Percentiles rank a stretch among this genome's conserved stretches.
These are phyloP conservation scores for Dorcoceras hygrometricum DNA, from an alignment of 257 asterid species.

Conservation along the genomic window DNA sequence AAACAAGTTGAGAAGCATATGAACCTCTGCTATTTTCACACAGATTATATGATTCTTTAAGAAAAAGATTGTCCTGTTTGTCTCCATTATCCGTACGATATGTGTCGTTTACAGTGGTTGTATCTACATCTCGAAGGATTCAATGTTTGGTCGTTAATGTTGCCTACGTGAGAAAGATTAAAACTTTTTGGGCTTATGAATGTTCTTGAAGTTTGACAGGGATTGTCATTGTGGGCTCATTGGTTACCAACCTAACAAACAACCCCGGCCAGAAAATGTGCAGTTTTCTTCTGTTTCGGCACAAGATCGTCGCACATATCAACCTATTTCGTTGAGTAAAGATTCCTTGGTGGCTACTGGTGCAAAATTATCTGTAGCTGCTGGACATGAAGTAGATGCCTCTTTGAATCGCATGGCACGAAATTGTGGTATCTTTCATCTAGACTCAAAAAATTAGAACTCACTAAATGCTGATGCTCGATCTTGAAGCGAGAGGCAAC, in stretches of 20 bases:
- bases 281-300: slow-evolving; percentile 30
- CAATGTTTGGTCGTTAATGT: neutral
- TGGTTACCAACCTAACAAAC: slow-evolving; percentile 56
- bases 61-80: slow-evolving; percentile 5
- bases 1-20: slow-evolving; percentile 2
- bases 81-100: neutral
- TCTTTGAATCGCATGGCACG: slow-evolving; percentile 25
- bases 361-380: slow-evolving; percentile 29
- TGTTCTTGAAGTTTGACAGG: slow-evolving; percentile 38
- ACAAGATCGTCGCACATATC: slow-evolving; percentile 34
- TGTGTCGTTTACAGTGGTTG: slow-evolving; percentile 1
- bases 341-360: slow-evolving; percentile 33
- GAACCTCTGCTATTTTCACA: neutral
- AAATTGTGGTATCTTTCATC: slow-evolving; percentile 28
- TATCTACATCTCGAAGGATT: slow-evolving; percentile 7
- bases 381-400: slow-evolving; percentile 22
- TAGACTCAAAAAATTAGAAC: slow-evolving; percentile 2
- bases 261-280: slow-evolving; percentile 30
- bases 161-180: slow-evolving; percentile 16
- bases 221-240: slow-evolving; percentile 72
- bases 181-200: slow-evolving; percentile 23
- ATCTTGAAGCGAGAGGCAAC: neutral
- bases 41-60: slow-evolving; percentile 1
- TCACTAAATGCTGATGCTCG: neutral
- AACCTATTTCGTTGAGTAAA: slow-evolving; percentile 45